Percentiles rank a stretch among this genome's conserved stretches.
Conservation (phyloP, 495 filamentous ascomycete genomes). For the Letharia columbiana region DNA sequence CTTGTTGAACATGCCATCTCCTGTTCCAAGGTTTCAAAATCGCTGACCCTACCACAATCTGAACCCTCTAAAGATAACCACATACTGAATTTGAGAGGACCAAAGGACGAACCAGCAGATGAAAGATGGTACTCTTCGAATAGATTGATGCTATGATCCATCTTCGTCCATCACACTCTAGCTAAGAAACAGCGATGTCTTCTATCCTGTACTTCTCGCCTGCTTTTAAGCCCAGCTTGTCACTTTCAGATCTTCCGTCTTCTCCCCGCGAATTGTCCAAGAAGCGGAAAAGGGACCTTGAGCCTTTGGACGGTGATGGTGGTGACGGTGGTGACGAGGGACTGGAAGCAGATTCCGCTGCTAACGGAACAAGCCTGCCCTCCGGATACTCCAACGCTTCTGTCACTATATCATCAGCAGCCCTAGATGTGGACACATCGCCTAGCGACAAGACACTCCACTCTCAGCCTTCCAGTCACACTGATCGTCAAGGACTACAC, state of each 20-base stretch:
- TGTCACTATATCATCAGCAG: neutral
- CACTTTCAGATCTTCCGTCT: neutral
- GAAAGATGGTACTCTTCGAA: neutral
- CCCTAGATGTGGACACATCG: conserved; percentile 19
- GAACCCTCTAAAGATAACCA: neutral
- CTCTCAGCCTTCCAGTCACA: conserved; percentile 41
- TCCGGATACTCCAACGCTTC: neutral
- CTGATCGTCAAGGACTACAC: conserved; percentile 38
- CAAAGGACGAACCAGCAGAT: neutral
- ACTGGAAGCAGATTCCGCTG: neutral
- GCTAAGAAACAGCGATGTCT: neutral
- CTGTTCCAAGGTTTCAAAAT: neutral
- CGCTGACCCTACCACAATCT: neutral
- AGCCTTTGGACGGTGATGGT: neutral
- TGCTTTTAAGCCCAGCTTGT: conserved; percentile 7
- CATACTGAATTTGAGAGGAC: neutral
- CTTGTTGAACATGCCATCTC: neutral
- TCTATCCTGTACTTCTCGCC: conserved; percentile 11
- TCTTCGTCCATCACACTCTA: neutral
- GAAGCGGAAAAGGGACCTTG: conserved; percentile 9
- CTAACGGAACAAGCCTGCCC: neutral
- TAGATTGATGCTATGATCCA: neutral
- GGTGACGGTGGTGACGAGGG: neutral
- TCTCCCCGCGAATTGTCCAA: neutral
- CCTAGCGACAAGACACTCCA: conserved; percentile 40